Evolutionary conservation across 768 basidiomycete genomes (phyloP).

Genomic region (Macrolepiota fuliginosa): DNA sequence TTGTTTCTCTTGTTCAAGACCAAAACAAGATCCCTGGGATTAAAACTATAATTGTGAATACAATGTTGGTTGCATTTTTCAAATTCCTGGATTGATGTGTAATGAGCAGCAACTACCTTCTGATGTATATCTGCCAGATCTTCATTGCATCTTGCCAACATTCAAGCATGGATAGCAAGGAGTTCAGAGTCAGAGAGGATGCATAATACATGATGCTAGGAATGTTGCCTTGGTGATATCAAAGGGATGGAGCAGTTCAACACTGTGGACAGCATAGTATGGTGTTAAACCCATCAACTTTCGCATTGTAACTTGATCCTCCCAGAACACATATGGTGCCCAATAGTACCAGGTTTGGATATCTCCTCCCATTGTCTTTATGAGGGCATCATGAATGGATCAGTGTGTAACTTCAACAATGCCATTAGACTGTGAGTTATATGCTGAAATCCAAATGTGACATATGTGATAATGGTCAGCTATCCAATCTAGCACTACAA

Average conservation of each 20-base stretch:
- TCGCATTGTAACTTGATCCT: no score
- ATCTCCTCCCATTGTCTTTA: constrained; percentile 24
- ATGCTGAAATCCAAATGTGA: constrained; percentile 31
- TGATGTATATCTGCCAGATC: constrained; percentile 14
- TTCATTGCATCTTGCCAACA: constrained; percentile 9
- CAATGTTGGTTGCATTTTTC: constrained; percentile 18
- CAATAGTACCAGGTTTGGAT: constrained; percentile 24
- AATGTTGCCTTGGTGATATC: no score
- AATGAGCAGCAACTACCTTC: constrained; percentile 7
- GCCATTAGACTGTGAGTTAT: constrained; percentile 27
- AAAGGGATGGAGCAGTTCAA: no score
- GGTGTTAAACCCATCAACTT: no score
- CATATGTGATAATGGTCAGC: constrained; percentile 20
- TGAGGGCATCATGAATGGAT: constrained; percentile 19
- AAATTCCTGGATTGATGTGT: constrained; percentile 23
- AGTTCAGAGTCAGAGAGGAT: no score
- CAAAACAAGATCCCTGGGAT: constrained; percentile 30
- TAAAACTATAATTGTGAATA: constrained; percentile 26
- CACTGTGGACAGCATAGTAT: no score
- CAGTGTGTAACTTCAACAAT: constrained; percentile 26
- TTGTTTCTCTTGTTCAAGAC: constrained; percentile 31
- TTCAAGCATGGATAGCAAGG: no score
- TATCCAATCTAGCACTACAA: constrained; percentile 21
- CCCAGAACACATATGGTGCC: no score
- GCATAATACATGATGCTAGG: no score